These are phyloP conservation scores for Penicillium sp. DNA, from an alignment of 2,329 filamentous ascomycete species.

Conservation along the genomic window DNA sequence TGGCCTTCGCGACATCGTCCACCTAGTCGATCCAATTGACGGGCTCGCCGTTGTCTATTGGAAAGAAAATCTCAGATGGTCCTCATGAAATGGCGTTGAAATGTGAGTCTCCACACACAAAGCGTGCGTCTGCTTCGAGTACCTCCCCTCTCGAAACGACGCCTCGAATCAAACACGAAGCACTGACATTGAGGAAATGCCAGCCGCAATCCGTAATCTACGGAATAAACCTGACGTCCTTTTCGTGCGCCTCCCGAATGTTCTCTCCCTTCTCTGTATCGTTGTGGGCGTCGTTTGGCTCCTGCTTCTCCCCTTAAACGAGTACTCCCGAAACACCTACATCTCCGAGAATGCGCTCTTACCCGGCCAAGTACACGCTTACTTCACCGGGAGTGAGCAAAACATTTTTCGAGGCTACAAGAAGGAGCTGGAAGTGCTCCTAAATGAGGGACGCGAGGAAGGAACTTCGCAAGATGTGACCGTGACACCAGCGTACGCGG, in stretches of 20 bases:
- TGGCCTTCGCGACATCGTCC: slow-evolving; percentile 8
- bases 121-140: not conserved
- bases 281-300: slow-evolving; percentile 85
- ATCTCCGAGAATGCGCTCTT: slow-evolving; percentile 96
- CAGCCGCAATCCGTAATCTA: slow-evolving; percentile 50
- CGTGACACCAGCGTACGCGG: slow-evolving; percentile 30
- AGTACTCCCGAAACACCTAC: slow-evolving; percentile 89
- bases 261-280: slow-evolving; percentile 81
- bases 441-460: slow-evolving; percentile 28
- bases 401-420: slow-evolving; percentile 89
- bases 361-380: slow-evolving; percentile 94
- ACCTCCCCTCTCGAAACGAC: slow-evolving; percentile 2
- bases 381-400: slow-evolving; percentile 95
- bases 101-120: slow-evolving; percentile 30
- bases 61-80: slow-evolving; percentile 26
- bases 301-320: slow-evolving; percentile 80
- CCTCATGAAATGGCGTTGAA: slow-evolving; percentile 39
- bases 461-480: slow-evolving; percentile 25
- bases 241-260: slow-evolving; percentile 71
- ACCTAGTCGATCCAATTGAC: slow-evolving; percentile 9
- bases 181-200: slow-evolving; percentile 23
- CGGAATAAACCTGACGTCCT: slow-evolving; percentile 78
- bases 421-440: slow-evolving; percentile 67
- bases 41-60: slow-evolving; percentile 16
- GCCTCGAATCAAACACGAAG: slow-evolving; percentile 10